phyloP scores from a whole-genome alignment of 2,329 filamentous ascomycete species.

The Stagonosporopsis chrysanthemi region DNA sequence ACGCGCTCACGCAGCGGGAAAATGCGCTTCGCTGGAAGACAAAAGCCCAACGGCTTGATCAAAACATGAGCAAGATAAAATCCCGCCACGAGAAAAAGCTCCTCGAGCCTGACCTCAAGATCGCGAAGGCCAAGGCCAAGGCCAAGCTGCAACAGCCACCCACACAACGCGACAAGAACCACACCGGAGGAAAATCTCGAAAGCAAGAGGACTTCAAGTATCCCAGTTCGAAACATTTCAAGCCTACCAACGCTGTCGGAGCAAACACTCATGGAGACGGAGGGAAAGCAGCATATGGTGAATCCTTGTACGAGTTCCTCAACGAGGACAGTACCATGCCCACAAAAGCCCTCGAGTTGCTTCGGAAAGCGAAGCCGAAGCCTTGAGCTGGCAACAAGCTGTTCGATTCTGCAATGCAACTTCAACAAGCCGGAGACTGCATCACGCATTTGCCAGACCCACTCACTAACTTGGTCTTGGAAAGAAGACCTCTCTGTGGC shows the following conservation, averaged over 20 bases:
- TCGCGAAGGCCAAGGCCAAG: not conserved
- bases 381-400: not conserved
- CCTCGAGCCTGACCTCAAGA: not conserved
- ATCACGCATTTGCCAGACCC: not conserved
- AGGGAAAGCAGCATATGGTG: not conserved
- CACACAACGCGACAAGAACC: not conserved
- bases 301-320: not conserved
- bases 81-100: not conserved
- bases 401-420: not conserved
- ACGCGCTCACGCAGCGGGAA: not conserved
- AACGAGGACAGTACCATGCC: not conserved
- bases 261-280: not conserved
- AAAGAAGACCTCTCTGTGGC: no score
- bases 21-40: not conserved
- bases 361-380: not conserved
- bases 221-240: not conserved
- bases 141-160: not conserved
- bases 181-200: not conserved
- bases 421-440: not conserved
- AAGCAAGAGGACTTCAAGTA: not conserved
- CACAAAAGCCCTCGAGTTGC: not conserved
- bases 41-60: not conserved
- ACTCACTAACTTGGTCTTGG: not conserved
- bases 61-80: not conserved
- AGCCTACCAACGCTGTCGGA: not conserved